phyloP scores from a whole-genome alignment of 2,329 filamentous ascomycete species.

The Aspergillus texensis region DNA sequence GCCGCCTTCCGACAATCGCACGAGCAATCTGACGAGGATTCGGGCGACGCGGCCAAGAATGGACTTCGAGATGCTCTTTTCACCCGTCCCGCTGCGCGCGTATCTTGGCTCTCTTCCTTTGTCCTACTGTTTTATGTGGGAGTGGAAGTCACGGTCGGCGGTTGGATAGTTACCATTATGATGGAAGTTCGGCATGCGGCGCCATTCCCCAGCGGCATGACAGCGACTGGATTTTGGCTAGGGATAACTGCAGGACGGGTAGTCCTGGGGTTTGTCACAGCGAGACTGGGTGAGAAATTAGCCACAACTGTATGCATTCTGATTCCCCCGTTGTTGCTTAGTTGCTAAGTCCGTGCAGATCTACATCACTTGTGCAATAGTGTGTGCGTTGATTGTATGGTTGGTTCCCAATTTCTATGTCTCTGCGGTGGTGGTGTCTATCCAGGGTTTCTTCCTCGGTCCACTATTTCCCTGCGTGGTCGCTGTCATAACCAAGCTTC shows the following conservation, averaged over 20 bases:
- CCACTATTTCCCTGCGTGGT: conserved; percentile 78
- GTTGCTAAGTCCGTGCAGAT: conserved; percentile 13
- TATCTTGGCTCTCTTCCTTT: conserved; percentile 42
- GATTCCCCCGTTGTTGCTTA: not conserved
- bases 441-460: conserved; percentile 78
- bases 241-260: conserved; percentile 76
- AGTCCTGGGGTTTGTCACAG: conserved; percentile 73
- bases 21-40: not conserved
- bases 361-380: conserved; percentile 67
- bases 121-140: conserved; percentile 81
- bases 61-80: not conserved
- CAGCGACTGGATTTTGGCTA: conserved; percentile 79
- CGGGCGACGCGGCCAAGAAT: not conserved
- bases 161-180: conserved; percentile 87
- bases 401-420: conserved; percentile 75
- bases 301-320: conserved; percentile 51
- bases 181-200: conserved; percentile 69
- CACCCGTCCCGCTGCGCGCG: not conserved
- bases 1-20: not conserved
- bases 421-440: conserved; percentile 69
- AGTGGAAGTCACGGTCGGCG: conserved; percentile 68
- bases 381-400: conserved; percentile 75
- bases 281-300: conserved; percentile 66
- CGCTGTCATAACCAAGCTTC: conserved; percentile 70
- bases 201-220: conserved; percentile 72